Conservation (phyloP, 75 land plant species). For the Selaginella tamariscina region DNA sequence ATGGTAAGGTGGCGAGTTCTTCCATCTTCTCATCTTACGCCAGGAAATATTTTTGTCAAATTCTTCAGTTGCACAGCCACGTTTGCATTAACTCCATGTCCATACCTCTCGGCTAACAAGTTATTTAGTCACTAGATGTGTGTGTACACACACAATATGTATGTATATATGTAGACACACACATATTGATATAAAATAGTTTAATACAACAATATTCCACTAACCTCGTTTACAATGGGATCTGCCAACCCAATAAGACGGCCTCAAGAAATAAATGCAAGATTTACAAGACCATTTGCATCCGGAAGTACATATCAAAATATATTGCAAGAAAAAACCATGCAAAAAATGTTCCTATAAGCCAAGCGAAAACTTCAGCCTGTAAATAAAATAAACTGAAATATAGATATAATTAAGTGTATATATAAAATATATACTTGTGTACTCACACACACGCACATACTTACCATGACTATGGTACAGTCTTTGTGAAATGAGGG, state of each 20-base stretch:
- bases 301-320: conserved; percentile 78
- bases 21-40: conserved; percentile 45
- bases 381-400: conserved; percentile 17
- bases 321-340: conserved; percentile 89
- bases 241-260: conserved; percentile 79
- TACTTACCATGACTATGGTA: neutral
- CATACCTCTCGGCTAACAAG: conserved; percentile 32
- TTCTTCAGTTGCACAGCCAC: conserved; percentile 83
- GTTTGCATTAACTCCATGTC: conserved; percentile 17
- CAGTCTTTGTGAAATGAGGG: neutral
- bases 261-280: conserved; percentile 56
- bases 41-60: conserved; percentile 70
- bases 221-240: neutral
- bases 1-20: conserved; percentile 58
- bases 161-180: too few species aligned
- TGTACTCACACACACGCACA: too few species aligned
- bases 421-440: too few species aligned
- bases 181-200: too few species aligned
- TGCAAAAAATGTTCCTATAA: conserved; percentile 54
- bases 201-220: neutral
- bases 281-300: conserved; percentile 79
- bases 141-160: too few species aligned
- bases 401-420: neutral
- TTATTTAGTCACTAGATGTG: neutral
- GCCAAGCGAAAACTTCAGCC: conserved; percentile 71